Conservation (phyloP, 2,329 filamentous ascomycete species). For the Colletotrichum simmondsii region DNA sequence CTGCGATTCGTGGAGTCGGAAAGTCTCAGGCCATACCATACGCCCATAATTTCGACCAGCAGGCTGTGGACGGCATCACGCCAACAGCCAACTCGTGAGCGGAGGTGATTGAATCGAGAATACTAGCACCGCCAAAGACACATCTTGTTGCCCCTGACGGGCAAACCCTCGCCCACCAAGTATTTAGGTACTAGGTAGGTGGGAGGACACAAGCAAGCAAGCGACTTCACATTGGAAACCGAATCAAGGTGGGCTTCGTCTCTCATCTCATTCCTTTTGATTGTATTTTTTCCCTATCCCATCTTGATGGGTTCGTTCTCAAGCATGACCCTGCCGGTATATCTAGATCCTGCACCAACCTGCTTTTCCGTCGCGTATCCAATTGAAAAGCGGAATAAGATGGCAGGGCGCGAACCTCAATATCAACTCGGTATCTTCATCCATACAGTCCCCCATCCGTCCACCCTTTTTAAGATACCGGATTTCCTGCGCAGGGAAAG, state of each 20-base stretch:
- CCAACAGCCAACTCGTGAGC: too few species aligned
- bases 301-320: not conserved
- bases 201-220: not conserved
- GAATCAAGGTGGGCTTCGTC: not conserved
- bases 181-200: too few species aligned
- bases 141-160: too few species aligned
- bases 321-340: not conserved
- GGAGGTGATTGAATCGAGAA: too few species aligned
- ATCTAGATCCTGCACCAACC: not conserved
- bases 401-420: not conserved
- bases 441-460: too few species aligned
- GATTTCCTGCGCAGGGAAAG: slow-evolving; percentile 15
- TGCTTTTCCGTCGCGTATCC: not conserved
- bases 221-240: not conserved
- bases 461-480: not conserved
- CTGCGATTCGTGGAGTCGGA: too few species aligned
- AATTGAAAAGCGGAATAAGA: not conserved
- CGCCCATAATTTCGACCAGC: too few species aligned
- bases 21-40: too few species aligned
- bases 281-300: not conserved
- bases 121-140: too few species aligned
- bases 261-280: not conserved
- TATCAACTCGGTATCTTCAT: not conserved
- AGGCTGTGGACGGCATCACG: too few species aligned
- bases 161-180: too few species aligned